phyloP scores from a whole-genome alignment of 2,329 filamentous ascomycete genomes.

The Aspergillus viridinutans region DNA sequence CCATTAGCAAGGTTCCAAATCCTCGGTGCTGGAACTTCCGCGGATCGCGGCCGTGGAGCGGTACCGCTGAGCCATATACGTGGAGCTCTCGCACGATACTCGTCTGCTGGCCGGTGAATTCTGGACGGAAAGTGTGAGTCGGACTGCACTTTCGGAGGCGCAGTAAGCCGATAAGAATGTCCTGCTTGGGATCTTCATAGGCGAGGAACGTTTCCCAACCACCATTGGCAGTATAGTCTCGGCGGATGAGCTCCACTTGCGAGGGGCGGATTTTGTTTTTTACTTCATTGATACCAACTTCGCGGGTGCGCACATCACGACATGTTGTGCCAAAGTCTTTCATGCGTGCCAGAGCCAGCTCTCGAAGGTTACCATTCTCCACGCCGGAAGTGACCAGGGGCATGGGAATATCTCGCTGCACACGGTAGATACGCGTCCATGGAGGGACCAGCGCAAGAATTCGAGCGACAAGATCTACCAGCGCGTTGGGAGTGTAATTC shows the following conservation, averaged over 20 bases:
- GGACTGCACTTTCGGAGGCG: conserved; percentile 84
- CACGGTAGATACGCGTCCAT: conserved; percentile 97
- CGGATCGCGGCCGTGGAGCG: conserved; percentile 89
- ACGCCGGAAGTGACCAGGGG: conserved; percentile 97
- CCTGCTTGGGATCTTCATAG: conserved; percentile 97
- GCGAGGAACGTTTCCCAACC: conserved; percentile 98
- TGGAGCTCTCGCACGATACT: conserved; percentile 92
- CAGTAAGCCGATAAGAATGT: conserved; percentile 89
- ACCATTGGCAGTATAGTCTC: conserved; percentile 91
- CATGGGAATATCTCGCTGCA: conserved; percentile 99
- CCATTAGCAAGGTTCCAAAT: conserved; percentile 94
- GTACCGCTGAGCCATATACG: conserved; percentile 96
- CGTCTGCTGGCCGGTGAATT: conserved; percentile 79
- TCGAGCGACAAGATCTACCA: conserved; percentile 93
- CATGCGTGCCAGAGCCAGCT: conserved; percentile 93
- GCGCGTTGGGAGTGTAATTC: conserved; percentile 95
- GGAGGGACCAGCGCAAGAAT: conserved; percentile 92
- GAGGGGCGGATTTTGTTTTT: conserved; percentile 98
- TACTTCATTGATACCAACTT: conserved; percentile 98
- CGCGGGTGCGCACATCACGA: conserved; percentile 89
- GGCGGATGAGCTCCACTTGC: conserved; percentile 88
- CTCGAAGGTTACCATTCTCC: conserved; percentile 93
- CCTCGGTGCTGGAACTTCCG: conserved; percentile 98
- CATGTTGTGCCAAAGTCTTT: conserved; percentile 98
- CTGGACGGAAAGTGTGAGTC: conserved; percentile 87